phyloP scores from a whole-genome alignment of 306 rosid genomes.

The Acacia confusa region DNA sequence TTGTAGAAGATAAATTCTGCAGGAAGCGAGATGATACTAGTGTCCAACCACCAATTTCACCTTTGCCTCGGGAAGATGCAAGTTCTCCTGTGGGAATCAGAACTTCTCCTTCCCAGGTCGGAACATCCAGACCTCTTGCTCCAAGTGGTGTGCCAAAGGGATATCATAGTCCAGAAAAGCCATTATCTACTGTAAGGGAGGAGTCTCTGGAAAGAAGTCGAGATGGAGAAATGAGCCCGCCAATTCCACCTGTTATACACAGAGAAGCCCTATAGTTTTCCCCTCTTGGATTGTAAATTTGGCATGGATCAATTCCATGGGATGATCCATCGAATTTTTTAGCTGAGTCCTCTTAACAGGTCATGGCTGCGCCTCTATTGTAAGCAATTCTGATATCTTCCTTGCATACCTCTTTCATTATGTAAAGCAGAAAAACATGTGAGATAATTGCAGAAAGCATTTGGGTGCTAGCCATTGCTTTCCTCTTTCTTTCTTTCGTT shows the following conservation, averaged over 20 bases:
- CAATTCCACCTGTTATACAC: conserved; percentile 53
- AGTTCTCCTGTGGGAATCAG: conserved; percentile 45
- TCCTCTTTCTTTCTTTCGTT: not conserved
- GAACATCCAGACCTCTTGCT: conserved; percentile 37
- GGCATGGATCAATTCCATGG: not conserved
- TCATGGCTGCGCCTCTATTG: conserved; percentile 6
- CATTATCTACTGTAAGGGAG: conserved; percentile 43
- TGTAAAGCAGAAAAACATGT: not conserved
- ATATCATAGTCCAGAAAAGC: conserved; percentile 43
- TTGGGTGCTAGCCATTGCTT: not conserved
- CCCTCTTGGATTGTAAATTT: not conserved
- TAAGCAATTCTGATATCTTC: not conserved
- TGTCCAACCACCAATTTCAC: conserved; percentile 39
- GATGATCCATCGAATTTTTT: conserved; percentile 17
- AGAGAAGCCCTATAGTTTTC: conserved; percentile 43
- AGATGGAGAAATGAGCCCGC: conserved; percentile 73
- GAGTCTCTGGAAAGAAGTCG: conserved; percentile 44
- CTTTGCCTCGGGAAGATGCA: conserved; percentile 58
- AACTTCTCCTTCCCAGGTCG: conserved; percentile 42
- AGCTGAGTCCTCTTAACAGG: not conserved
- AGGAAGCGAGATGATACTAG: conserved; percentile 33
- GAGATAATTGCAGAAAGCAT: not conserved
- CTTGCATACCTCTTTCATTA: not conserved
- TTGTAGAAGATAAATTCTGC: conserved; percentile 57
- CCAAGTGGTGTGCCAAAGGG: conserved; percentile 37